phyloP scores from a whole-genome alignment of 352 stramenopile species.

The Phytophthora sp. region DNA sequence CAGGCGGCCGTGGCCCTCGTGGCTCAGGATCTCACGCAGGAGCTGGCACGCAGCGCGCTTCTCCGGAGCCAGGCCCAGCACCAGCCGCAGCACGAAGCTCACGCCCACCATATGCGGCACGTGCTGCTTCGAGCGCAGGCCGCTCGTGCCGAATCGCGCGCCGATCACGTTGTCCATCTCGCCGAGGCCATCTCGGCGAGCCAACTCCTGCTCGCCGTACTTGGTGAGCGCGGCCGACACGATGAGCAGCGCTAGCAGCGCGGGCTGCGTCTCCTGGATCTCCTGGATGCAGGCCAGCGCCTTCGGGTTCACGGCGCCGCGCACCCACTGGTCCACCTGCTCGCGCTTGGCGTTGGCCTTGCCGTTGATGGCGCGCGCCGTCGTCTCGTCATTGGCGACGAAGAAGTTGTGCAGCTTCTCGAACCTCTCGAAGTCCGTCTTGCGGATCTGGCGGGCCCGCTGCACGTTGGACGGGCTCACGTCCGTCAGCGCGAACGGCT shows the following conservation, averaged over 20 bases:
- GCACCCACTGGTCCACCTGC: conserved; percentile 7
- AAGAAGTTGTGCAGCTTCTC: conserved; percentile 16
- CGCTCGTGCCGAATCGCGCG: conserved; percentile 6
- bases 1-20: not conserved
- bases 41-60: not conserved
- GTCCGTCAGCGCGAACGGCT: conserved; percentile 1
- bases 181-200: not conserved
- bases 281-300: conserved; percentile 3
- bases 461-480: conserved; percentile 7
- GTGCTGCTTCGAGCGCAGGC: conserved; percentile 9
- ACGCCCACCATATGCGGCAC: not conserved
- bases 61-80: conserved; percentile 6
- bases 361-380: not conserved
- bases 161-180: conserved; percentile 12
- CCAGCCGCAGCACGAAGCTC: conserved; percentile 3
- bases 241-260: not conserved
- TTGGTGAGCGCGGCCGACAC: conserved; percentile 12
- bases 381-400: not conserved
- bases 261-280: conserved; percentile 1
- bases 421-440: conserved; percentile 1
- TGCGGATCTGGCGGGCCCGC: conserved; percentile 7
- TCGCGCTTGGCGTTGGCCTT: conserved; percentile 2
- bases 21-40: conserved; percentile 1
- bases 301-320: not conserved
- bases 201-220: conserved; percentile 10